Evolutionary conservation across 495 filamentous ascomycete genomes (phyloP), one percentile per base, ranked within the genome.

Genomic region (Penicillium diatomitis): DNA sequence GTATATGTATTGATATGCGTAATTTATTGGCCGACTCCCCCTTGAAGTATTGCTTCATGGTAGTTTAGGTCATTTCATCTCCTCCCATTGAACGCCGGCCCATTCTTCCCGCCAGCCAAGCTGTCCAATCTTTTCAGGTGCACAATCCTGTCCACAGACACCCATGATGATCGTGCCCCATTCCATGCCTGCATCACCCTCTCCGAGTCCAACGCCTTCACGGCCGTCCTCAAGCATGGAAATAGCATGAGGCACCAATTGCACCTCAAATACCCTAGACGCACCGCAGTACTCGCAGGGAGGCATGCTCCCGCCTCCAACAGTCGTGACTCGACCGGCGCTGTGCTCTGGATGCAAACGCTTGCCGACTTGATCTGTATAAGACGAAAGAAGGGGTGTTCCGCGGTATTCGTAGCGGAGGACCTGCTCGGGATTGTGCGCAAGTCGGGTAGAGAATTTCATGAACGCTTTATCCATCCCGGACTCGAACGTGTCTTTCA

Each of bases 81-180:
- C 88, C 73, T 97, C 92, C 92, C 91, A 98, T 71, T 97, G 92
- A 60, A 96, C 92, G 6, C 92, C 91, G 12, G 78, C 84, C 91
- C 94, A 96, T 68, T 98, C 92, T 70, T 96, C 94, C 37, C 89
- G 55, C 70, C 89, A 96, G 1, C 80, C 86, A 20, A 76, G 71
- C 36, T 66, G 61, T 4, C 69, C 66, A 37, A 80, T 65, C 10
- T 72, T 69, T 46, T 68, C 61, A 0, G 79, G 74, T 39, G 69
- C 73, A 66, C 88, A 95, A 60, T 91, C 82, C 56, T 62, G 71
- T 38, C 65, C 69, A 66, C 92, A 99, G 20, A 94, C 89, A 0
- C 81, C 88, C n/a, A 96, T 63, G 39, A 97, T 79, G n/a, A 99
- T 75, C 9, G 87, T 96, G 0, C 94, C 94, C 92, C 92, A 99